These are phyloP conservation scores for Agrostemma githago DNA, from an alignment of 148 eudicot genomes.

Conservation along the genomic window DNA sequence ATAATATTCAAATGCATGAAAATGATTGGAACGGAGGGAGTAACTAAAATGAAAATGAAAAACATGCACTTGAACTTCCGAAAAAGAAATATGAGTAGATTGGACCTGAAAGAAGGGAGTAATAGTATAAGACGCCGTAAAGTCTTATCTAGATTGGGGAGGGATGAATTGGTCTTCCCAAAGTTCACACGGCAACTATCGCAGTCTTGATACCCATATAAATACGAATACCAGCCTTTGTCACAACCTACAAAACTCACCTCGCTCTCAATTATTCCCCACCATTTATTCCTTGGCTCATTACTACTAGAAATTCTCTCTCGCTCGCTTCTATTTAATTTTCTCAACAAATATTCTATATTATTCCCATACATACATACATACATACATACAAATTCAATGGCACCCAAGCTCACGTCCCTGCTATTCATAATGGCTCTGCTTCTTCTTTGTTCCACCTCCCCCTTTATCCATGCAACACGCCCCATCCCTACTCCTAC, in stretches of 20 bases:
- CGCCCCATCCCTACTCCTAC: slow-evolving; percentile 10
- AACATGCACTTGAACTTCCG: no score
- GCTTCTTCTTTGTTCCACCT: slow-evolving; percentile 18
- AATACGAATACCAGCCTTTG: neutral
- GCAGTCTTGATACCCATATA: neutral
- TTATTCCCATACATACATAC: no score
- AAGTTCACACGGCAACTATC: slow-evolving; percentile 17
- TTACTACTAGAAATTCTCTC: neutral
- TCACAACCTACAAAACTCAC: neutral
- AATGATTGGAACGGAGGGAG: no score
- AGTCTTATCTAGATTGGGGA: slow-evolving; percentile 6
- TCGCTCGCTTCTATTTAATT: neutral
- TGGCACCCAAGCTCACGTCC: slow-evolving; percentile 16
- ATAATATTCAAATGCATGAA: no score
- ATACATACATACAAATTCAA: neutral
- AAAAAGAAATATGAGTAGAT: no score
- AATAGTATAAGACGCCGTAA: neutral
- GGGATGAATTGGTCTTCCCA: neutral
- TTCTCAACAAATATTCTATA: no score
- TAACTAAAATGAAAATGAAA: no score
- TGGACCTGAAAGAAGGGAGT: no score
- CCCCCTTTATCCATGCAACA: slow-evolving; percentile 6
- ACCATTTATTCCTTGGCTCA: neutral
- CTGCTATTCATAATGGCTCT: slow-evolving; percentile 7
- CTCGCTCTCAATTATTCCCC: neutral